These are phyloP conservation scores for Candolleomyces aberdarensis DNA, from an alignment of 768 basidiomycete species.

Conservation along the genomic window DNA sequence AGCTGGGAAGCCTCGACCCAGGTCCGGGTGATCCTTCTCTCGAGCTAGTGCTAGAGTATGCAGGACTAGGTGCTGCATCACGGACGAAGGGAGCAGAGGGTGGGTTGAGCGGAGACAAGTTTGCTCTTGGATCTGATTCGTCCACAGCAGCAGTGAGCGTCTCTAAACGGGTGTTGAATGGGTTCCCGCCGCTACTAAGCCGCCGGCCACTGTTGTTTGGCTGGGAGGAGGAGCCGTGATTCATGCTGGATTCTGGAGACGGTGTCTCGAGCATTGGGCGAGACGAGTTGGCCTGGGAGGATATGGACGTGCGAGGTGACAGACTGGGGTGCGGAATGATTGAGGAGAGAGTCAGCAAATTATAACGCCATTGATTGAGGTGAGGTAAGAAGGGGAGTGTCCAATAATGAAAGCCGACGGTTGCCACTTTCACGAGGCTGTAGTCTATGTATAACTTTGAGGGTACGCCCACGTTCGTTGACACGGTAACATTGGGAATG, in stretches of 20 bases:
- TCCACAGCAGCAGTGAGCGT: neutral
- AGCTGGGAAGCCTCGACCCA: neutral
- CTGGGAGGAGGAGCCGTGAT: neutral
- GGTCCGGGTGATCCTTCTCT: neutral
- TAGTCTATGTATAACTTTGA: too few species aligned
- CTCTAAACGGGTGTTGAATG: neutral
- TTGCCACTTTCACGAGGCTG: too few species aligned
- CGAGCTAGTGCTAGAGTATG: neutral
- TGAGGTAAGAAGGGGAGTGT: neutral
- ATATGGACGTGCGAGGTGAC: constrained; percentile 1
- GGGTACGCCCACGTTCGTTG: neutral
- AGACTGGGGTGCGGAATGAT: neutral
- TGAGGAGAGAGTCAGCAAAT: neutral
- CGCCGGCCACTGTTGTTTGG: neutral
- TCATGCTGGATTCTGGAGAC: neutral
- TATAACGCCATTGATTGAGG: neutral
- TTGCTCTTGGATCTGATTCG: neutral
- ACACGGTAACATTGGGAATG: neutral
- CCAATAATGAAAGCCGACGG: neutral
- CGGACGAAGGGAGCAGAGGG: neutral
- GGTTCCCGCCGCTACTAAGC: neutral
- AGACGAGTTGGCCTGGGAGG: neutral
- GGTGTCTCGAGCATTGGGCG: neutral
- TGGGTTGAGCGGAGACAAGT: neutral
- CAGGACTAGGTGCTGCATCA: neutral